Evolutionary conservation across 2,329 filamentous ascomycete genomes (phyloP), one percentile per base, ranked within the genome.

Genomic region (Bisporella sp.): DNA sequence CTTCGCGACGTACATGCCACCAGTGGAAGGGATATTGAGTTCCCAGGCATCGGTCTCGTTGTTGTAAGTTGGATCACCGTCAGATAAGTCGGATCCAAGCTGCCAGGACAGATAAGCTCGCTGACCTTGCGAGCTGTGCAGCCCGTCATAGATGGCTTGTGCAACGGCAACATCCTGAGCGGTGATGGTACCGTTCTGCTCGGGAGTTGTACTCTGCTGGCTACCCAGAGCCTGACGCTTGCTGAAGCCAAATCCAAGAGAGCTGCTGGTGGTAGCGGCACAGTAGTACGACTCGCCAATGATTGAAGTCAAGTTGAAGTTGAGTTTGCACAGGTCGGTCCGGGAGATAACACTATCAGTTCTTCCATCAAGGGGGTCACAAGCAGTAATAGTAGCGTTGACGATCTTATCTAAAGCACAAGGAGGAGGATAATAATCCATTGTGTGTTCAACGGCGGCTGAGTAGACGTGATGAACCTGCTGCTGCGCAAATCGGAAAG

Each of bases 371-470:
- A 82, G 66, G 6, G 70, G 65, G 53, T 82, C 78, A 47, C 78
- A 82, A 37, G 71, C 71, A 1, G 66, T 65, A 44, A 81, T 78
- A 5, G 77, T 81, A 37, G 69, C 66, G 57, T 79, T 80, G n/a
- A 75, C 69, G 42, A 80, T 78, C 58, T 71, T 73, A 5, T 69
- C 66, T 9, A 79, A 58, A 46, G 75, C 73, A 42, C 69, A 72
- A 1, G 73, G 64, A 3, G 69, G 66, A 2, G 72, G 70, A 51
- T 66, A 69, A 54, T 75, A 73, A 49, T 65, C 66, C 28, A 68
- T 48, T 0, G 65, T 70, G 13, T 70, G 54, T 56, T 74, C 70
- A 1, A 72, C 64, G 0, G 64, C 60, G 31, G 60, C 62, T 1
- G 69, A 60, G 54, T 64, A 68, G 5, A 72, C 58, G 50, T 74